Evolutionary conservation across 805 yeast genomes (phyloP), one percentile per base, ranked within the genome.

Genomic region (Candida rishiriensis): DNA sequence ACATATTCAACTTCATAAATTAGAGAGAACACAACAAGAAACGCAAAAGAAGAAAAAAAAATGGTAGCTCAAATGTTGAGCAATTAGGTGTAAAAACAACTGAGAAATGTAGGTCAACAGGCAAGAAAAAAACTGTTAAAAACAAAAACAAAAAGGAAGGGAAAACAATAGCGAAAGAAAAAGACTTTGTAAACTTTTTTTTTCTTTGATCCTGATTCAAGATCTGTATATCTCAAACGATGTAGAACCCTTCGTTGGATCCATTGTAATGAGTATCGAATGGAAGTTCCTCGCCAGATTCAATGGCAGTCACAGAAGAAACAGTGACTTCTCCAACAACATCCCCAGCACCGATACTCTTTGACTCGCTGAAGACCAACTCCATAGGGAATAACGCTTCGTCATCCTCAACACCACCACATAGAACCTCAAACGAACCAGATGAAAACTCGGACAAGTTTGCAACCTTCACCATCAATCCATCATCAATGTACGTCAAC

Each of bases 331-430:
- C 73, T 17, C 83, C 79, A 29, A 73, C 68, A 14, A 65, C 68
- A 17, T 48, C 50, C 12, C 55, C 57, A n/a, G 50, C 39, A 33
- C 56, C 57, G 13, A 59, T 40, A 17, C 48, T 35, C 13, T 52
- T 50, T 33, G 72, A 68, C 36, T 72, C 60, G 34, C 71, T 71
- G 68, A 89, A 87, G 40, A 72, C 66, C 34, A 89, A 76, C 56
- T 81, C 81, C 72, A 91, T 79, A 48, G 99, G 99, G 85, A 89
- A 91, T 56, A 91, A 71, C 11, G 79, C 75, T 49, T 89, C 96
- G 65, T 91, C 97, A 51, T 77, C 79, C 34, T 74, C 82, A 18
- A 54, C 48, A 15, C 83, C 85, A 52, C 83, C 84, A 47, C 88
- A 79, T 9, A 83, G 64, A 60, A 93, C 82, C 61, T 87, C 95